These are phyloP conservation scores for Cercospora zeae-maydis DNA, from an alignment of 2,329 filamentous ascomycete genomes.

Conservation along the genomic window DNA sequence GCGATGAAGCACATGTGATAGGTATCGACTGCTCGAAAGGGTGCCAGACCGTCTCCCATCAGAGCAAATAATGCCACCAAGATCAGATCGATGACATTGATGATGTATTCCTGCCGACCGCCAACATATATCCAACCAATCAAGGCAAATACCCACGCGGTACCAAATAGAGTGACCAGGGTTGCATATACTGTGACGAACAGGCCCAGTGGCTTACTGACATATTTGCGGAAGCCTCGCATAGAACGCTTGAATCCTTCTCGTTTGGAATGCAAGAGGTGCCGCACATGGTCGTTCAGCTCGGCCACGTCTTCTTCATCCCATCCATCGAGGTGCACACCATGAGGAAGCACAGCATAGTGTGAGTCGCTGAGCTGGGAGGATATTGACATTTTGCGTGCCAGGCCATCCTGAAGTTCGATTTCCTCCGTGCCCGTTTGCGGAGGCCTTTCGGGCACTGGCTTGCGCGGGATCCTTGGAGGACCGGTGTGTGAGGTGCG, in stretches of 20 bases:
- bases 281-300: slow-evolving; percentile 80
- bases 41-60: slow-evolving; percentile 59
- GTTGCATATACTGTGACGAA: slow-evolving; percentile 79
- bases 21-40: slow-evolving; percentile 75
- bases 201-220: slow-evolving; percentile 70
- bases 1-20: slow-evolving; percentile 85
- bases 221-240: slow-evolving; percentile 77
- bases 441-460: slow-evolving; percentile 12
- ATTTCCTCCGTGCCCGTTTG: slow-evolving; percentile 12
- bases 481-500: slow-evolving; percentile 16
- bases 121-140: slow-evolving; percentile 85
- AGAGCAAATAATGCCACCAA: slow-evolving; percentile 62
- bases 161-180: slow-evolving; percentile 77
- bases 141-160: slow-evolving; percentile 86
- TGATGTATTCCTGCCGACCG: slow-evolving; percentile 60
- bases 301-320: slow-evolving; percentile 67
- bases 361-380: slow-evolving; percentile 66
- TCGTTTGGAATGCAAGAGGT: slow-evolving; percentile 79
- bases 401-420: slow-evolving; percentile 23
- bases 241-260: slow-evolving; percentile 75
- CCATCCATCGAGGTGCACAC: slow-evolving; percentile 70
- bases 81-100: slow-evolving; percentile 55
- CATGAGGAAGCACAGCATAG: slow-evolving; percentile 76
- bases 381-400: slow-evolving; percentile 54
- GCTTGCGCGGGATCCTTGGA: slow-evolving; percentile 13